A percentile compares a stretch with the other conserved stretches of the same genome.
Conservation (phyloP, 805 yeast species). For the Nakazawaea ernobii region DNA sequence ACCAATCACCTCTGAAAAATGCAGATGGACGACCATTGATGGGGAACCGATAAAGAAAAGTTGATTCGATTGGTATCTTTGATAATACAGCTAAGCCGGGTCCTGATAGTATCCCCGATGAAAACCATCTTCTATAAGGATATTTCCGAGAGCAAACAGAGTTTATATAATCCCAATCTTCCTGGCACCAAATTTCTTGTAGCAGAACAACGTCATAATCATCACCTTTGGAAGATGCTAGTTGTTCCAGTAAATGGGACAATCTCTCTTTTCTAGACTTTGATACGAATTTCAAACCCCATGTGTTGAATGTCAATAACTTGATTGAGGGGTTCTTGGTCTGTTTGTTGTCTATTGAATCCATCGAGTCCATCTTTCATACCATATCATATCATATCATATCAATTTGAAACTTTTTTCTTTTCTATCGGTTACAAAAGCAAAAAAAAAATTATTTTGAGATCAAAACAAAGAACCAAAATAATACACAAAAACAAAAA, state of each 20-base stretch:
- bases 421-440: no score
- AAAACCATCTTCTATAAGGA: constrained; percentile 66
- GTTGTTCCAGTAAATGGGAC: constrained; percentile 62
- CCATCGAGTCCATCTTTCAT: no score
- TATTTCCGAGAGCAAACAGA: constrained; percentile 36
- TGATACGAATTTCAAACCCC: constrained; percentile 91
- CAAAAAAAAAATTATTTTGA: no score
- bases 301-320: constrained; percentile 67
- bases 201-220: constrained; percentile 81
- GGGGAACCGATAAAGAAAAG: constrained; percentile 80
- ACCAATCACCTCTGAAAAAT: constrained; percentile 94
- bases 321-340: constrained; percentile 24
- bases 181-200: constrained; percentile 91
- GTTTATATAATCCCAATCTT: constrained; percentile 71
- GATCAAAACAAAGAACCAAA: no score
- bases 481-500: no score
- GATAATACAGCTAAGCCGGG: constrained; percentile 89
- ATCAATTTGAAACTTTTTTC: no score
- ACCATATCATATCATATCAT: no score
- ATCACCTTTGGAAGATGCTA: constrained; percentile 34
- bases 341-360: no score
- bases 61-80: constrained; percentile 72
- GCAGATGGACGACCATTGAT: constrained; percentile 94
- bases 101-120: constrained; percentile 83
- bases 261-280: constrained; percentile 61